Base-by-base conservation (phyloP, 768 basidiomycete species). In the Scleroderma citrinum region DNA sequence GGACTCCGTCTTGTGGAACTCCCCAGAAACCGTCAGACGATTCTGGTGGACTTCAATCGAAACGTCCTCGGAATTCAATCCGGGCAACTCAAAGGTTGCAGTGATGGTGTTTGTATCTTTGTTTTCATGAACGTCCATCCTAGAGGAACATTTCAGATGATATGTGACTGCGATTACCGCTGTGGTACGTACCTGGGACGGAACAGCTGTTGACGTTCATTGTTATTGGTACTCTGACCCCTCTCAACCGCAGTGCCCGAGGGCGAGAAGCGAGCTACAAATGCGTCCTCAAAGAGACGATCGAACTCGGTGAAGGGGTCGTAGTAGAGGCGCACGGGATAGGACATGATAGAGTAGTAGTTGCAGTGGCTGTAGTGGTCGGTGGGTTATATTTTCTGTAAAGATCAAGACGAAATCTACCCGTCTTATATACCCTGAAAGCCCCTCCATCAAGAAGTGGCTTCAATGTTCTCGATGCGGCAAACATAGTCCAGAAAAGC, bases 41-140 rank as follows among this genome's bases (percentile, higher is more conserved):
- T 74, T 72, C 51, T 76, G 69, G 49, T 74, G 71, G 7, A 80
- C 56, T 47, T 82, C 79, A 54, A 83, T 74, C 40, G 65, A 63
- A 44, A 82, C 66, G 52, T 81, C 65, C 43, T 79, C 74, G 24
- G 76, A 74, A 47, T 65, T 65, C 36, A 82, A 26, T 19, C 81
- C 81, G 1, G 82, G 81, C 7, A 83, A 63, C 54, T 83, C 81
- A 57, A 83, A 80, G 6, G 70, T 62, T 37, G 80, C 80, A 1
- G 76, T 78, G 30, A 82, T 75, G 24, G 67, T 58, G 55, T 80
- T 78, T n/a, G 60, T 64, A 20, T 75, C 69, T 0, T 57, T 43
- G 52, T 78, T 65, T 56, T 82, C 79, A 56, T 78, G 75, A 13
- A 81, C 63, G 53, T 81, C 77, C 74, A 82, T 76, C 54, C 80